Base-by-base conservation (phyloP, 1,284 basidiomycete species). In the Sphagnurus paluster region DNA sequence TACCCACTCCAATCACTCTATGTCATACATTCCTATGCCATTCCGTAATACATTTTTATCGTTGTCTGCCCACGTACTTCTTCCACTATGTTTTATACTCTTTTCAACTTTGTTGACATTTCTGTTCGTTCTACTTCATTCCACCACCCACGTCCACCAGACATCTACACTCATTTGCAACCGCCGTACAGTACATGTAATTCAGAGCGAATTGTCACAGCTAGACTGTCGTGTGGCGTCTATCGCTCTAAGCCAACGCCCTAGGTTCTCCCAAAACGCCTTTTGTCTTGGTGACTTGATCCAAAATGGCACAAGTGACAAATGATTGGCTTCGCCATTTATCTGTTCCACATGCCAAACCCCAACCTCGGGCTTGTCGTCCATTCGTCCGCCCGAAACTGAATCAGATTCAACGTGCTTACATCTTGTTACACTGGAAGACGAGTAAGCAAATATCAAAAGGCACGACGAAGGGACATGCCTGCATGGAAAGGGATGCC, bases 401-500 rank as follows among this genome's bases (percentile, higher is more conserved):
- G 8, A 4, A 2, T 21, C 36, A 20, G 11, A 14, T 2, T 16
- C 1, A 7, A 48, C 42, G 37, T 61, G 63, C 21, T 20, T 36
- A 36, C 52, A 54, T 34, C 21, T 36, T 13, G 49, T 54, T 9
- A 30, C 4, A 11, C 44, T 52, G 44, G 16, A 42, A 28, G 42
- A 42, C 33, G 42, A 38, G 4, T 13, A 38, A 14, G 34, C 9
- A 11, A n/a, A 19, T 4, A 5, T 28, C 13, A 23, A 11, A 8
- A 25, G 5, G 11, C 24, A 26, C 4, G 3, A 2, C 2, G 13
- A n/a, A 32, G 16, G 28, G 21, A 52, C 57, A 33, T 54, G 73
- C 72, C 59, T 55, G 69, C 76, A 79, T 19, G 68, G 56, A 42
- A 66, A 60, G n/a, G 76, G 75, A 62, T 78, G 77, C 69, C 70